A percentile compares a stretch with the other conserved stretches of the same genome.
phyloP scores from a whole-genome alignment of 768 basidiomycete genomes.

The Leccinellum rugosiceps region DNA sequence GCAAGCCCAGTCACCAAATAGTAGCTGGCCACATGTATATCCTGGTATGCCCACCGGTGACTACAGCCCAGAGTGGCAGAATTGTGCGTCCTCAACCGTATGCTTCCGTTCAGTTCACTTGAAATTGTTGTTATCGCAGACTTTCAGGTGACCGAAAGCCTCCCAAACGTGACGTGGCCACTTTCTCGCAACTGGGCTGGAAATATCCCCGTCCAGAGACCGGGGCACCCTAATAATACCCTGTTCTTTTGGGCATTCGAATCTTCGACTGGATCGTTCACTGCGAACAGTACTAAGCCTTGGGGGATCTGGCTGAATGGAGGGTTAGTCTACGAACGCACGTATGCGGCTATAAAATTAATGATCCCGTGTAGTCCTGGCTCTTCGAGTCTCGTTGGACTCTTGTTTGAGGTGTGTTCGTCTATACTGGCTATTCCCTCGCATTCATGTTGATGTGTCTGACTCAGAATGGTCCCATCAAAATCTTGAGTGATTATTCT shows the following conservation, averaged over 20 bases:
- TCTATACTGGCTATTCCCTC: neutral
- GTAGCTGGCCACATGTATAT: slow-evolving; percentile 37
- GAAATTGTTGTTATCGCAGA: slow-evolving; percentile 38
- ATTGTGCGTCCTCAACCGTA: slow-evolving; percentile 38
- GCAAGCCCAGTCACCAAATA: neutral
- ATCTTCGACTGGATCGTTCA: too few species aligned
- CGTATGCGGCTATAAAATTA: neutral
- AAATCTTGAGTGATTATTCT: slow-evolving; percentile 47
- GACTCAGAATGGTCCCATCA: slow-evolving; percentile 63
- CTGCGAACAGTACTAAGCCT: too few species aligned
- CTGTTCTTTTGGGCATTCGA: too few species aligned
- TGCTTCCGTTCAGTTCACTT: neutral
- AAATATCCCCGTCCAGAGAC: too few species aligned
- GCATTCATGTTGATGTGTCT: neutral
- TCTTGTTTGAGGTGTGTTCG: slow-evolving; percentile 53
- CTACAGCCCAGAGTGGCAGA: slow-evolving; percentile 58
- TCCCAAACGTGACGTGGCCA: slow-evolving; percentile 58
- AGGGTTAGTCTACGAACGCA: slow-evolving; percentile 41
- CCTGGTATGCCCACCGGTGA: slow-evolving; percentile 42
- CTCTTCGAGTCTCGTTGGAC: slow-evolving; percentile 60
- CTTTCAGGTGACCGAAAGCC: slow-evolving; percentile 50
- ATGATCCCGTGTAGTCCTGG: slow-evolving; percentile 47
- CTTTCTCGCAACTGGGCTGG: too few species aligned
- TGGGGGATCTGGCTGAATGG: too few species aligned
- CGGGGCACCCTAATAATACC: too few species aligned